These are phyloP conservation scores for Saturnispora hagleri DNA, from an alignment of 805 yeast species.

Conservation along the genomic window DNA sequence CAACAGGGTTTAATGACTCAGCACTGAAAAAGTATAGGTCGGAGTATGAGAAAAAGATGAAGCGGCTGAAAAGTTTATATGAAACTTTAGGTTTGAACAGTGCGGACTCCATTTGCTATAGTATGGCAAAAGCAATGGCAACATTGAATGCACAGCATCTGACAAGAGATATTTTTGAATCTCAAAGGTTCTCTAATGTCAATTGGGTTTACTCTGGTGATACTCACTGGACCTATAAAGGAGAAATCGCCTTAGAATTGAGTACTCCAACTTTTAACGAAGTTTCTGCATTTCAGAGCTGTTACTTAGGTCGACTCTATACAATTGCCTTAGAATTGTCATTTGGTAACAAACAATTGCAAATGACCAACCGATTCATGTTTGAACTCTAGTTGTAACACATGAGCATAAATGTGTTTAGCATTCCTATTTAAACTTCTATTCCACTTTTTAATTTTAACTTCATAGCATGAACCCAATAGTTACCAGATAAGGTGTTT, in stretches of 20 bases:
- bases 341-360: not conserved
- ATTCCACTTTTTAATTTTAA: no score
- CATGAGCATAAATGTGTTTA: not conserved
- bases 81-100: not conserved
- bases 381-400: not conserved
- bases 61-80: not conserved
- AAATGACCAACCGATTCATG: not conserved
- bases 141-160: not conserved
- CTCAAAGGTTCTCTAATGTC: not conserved
- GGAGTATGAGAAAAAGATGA: not conserved
- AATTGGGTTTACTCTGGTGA: not conserved
- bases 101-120: not conserved
- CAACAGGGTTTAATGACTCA: not conserved
- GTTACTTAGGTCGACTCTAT: slow-evolving; percentile 11
- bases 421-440: not conserved
- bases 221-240: not conserved
- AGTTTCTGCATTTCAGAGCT: slow-evolving; percentile 10
- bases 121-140: not conserved
- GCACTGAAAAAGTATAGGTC: not conserved
- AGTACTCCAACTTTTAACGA: not conserved
- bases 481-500: no score
- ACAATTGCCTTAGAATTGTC: slow-evolving; percentile 4
- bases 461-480: no score
- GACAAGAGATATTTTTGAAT: not conserved
- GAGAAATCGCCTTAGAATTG: not conserved